Conservation (phyloP, 306 rosid species). For the Medicago lupulina region DNA sequence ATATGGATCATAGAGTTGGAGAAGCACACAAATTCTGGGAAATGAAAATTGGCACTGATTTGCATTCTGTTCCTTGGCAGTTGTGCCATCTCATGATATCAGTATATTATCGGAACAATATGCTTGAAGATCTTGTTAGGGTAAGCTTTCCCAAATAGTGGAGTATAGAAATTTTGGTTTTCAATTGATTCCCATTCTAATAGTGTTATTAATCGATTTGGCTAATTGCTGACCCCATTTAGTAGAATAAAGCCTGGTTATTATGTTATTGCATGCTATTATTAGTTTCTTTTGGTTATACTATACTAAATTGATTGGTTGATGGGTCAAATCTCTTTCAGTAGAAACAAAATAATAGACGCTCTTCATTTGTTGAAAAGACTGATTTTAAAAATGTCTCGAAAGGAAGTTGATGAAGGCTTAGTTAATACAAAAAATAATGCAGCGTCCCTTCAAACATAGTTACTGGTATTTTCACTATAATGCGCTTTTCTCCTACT, state of each 20-base stretch:
- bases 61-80: slow-evolving; percentile 96
- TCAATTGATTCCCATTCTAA: neutral
- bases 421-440: neutral
- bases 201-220: slow-evolving; percentile 7
- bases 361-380: slow-evolving; percentile 28
- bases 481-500: neutral
- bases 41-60: slow-evolving; percentile 72
- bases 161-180: slow-evolving; percentile 9
- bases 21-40: slow-evolving; percentile 94
- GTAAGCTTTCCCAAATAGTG: slow-evolving; percentile 48
- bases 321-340: slow-evolving; percentile 27
- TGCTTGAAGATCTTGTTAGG: slow-evolving; percentile 67
- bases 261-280: slow-evolving; percentile 10
- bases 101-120: slow-evolving; percentile 78
- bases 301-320: slow-evolving; percentile 16
- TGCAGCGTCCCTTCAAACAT: slow-evolving; percentile 2
- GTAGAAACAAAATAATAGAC: slow-evolving; percentile 12
- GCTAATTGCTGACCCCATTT: neutral
- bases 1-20: slow-evolving; percentile 86
- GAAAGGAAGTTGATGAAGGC: neutral
- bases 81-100: slow-evolving; percentile 82
- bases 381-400: too few relatives aligned
- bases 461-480: slow-evolving; percentile 8
- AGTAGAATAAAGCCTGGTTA: slow-evolving; percentile 6
- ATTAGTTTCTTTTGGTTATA: slow-evolving; percentile 7